Conservation (phyloP, 257 asterid species). For the Perilla frutescens region DNA sequence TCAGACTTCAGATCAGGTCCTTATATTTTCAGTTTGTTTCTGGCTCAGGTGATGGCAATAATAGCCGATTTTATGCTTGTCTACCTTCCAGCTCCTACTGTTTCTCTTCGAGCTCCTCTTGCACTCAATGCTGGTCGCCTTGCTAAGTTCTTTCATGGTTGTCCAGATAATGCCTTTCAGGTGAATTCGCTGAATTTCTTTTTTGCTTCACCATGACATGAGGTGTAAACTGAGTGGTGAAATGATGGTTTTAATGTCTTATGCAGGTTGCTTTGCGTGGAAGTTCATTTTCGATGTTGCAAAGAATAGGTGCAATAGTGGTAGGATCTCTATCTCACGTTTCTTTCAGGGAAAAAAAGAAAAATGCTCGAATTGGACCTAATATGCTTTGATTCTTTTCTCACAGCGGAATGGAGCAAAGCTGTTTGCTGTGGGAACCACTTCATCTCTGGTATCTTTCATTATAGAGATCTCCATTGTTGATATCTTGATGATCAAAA, state of each 20-base stretch:
- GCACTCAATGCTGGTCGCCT: constrained; percentile 72
- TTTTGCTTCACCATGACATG: constrained; percentile 5
- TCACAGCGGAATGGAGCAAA: constrained; percentile 85
- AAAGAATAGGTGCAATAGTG: constrained; percentile 86
- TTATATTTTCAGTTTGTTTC: constrained; percentile 32
- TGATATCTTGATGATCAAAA: background rate
- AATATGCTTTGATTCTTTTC: constrained; percentile 13
- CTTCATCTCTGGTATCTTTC: constrained; percentile 81
- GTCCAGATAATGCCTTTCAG: constrained; percentile 98
- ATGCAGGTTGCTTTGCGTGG: constrained; percentile 79
- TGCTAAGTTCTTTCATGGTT: constrained; percentile 76
- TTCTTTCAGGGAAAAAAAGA: background rate
- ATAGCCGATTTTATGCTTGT: constrained; percentile 98
- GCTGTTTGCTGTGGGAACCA: constrained; percentile 89
- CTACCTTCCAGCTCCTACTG: constrained; percentile 98
- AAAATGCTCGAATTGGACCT: constrained; percentile 18
- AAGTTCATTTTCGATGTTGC: constrained; percentile 71
- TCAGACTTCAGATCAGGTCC: constrained; percentile 22
- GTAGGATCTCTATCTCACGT: constrained; percentile 44
- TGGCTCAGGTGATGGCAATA: constrained; percentile 80
- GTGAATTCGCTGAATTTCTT: constrained; percentile 38
- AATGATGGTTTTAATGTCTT: constrained; percentile 27
- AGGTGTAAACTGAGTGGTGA: constrained; percentile 19
- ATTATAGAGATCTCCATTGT: background rate
- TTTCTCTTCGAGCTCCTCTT: constrained; percentile 80